Evolutionary conservation across 495 filamentous ascomycete species (phyloP), one percentile per base, ranked within the genome.

Genomic region (Neurospora sp.): DNA sequence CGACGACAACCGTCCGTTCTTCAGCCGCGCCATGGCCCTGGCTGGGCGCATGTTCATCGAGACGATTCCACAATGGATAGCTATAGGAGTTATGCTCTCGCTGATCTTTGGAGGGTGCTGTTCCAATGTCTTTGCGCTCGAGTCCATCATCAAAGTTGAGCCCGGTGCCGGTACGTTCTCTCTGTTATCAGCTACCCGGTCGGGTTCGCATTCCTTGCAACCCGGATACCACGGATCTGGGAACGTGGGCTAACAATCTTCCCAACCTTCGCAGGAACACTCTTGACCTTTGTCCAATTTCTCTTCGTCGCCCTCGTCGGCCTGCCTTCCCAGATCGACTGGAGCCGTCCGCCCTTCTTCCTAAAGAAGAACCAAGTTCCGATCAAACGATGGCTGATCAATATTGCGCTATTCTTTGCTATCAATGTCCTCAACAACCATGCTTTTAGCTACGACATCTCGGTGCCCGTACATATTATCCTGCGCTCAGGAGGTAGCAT

Each of bases 91-190:
- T 75, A 96, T 97, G 85, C 84, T 93, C n/a, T 89, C 86, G 31
- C 85, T 98, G 72, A 99, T 99, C 69, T 97, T 99, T 80, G 96
- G 96, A 46, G 96, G 96, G 42, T 99, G 96, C 79, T 99, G 96
- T 85, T 94, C 94, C 39, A 99, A 98, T 86, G 96, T 99, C 39
- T 98, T 97, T 83, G 92, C 94, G 9, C 89, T 99, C 48, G 96
- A 99, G 81, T 93, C 93, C 27, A 97, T 99, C 77, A 89, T 99
- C 78, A 97, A 97, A 93, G 83, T 89, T 78, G 88, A 91, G 78
- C 88, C 90, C 70, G 86, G 88, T 40, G 88, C 86, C 76, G 89
- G 88, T 89, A 85, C 71, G 83, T 74, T 71, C 27, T 72, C 20
- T 31, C 48, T 8, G 35, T 1, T 14, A 66, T 66, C 7, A 9